Evolutionary conservation across 371 early-diverging fungal genomes (phyloP), one percentile per base, ranked within the genome.

Genomic region (Mucor saturninus): DNA sequence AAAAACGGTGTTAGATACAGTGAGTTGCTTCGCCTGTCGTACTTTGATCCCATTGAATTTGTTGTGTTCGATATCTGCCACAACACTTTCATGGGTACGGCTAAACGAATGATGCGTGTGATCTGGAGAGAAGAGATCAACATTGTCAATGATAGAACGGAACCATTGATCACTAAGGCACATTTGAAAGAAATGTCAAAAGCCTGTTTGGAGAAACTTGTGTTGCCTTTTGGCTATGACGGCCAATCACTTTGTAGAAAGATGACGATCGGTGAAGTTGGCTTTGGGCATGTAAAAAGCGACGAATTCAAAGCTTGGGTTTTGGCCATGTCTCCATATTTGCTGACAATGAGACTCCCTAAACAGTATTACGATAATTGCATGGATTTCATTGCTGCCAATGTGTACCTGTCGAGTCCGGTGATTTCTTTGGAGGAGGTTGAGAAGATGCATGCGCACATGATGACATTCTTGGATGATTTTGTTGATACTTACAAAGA

Each of bases 1-100:
- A 13, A 11, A n/a, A 53, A 53, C 21, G 64, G 64, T 49, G 49
- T 38, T 5, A 60, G 69, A 11, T 69, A 55, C 48, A 53, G 52
- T 6, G 56, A 38, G 11, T 38, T 69, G 4, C 61, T 61, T 42
- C 13, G 54, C 5, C 40, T 69, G 1, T 43, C 15, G 5, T 61
- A 69, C 29, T 64, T 69, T 46, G 64, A 69, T 53, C 28, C 50
- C 5, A 50, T 56, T 42, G 48, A 59, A 6, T 57, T 7, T 30
- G 59, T 42, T 21, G 42, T 40, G 15, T 42, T 68, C 21, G 69
- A 69, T 42, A 40, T 55, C 3, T 61, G 60, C 61, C 69, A 69
- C 48, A 59, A 64, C 29, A 21, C 54, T 11, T 61, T 54, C 40
- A 40, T 58, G 15, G 59, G 62, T 14, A 49, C 52, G 5, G 45